These are phyloP conservation scores for Prosopis cineraria DNA, from an alignment of 306 rosid species.

Conservation along the genomic window DNA sequence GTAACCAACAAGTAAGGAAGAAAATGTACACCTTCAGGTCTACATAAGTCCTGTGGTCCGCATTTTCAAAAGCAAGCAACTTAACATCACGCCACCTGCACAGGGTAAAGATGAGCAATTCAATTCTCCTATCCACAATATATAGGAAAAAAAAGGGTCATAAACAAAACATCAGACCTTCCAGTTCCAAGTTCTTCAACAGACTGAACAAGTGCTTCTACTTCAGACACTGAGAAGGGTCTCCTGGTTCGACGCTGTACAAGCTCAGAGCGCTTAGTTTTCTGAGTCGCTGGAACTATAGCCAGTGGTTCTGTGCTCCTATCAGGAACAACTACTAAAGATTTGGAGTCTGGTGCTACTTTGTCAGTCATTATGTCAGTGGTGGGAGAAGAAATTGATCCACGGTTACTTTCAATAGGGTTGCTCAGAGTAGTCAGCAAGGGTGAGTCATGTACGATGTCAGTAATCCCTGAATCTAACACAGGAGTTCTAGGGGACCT, in stretches of 20 bases:
- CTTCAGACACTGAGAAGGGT: constrained; percentile 92
- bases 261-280: constrained; percentile 63
- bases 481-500: constrained; percentile 64
- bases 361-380: constrained; percentile 51
- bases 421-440: constrained; percentile 44
- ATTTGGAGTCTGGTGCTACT: constrained; percentile 57
- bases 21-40: constrained; percentile 74
- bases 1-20: constrained; percentile 2
- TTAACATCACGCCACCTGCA: constrained; percentile 99
- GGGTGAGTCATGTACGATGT: constrained; percentile 47
- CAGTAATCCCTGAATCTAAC: constrained; percentile 47
- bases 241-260: constrained; percentile 94
- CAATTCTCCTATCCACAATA: constrained; percentile 3
- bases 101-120: constrained; percentile 36
- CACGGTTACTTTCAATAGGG: constrained; percentile 53
- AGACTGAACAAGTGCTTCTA: constrained; percentile 87
- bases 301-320: constrained; percentile 60
- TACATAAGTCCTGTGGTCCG: constrained; percentile 94
- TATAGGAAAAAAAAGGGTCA: background rate
- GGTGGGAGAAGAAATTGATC: constrained; percentile 48
- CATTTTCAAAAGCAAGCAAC: constrained; percentile 78
- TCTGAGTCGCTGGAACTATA: constrained; percentile 65
- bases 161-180: constrained; percentile 56
- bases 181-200: constrained; percentile 98
- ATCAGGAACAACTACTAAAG: constrained; percentile 60